These are phyloP conservation scores for Puccinia horiana DNA, from an alignment of 1,284 basidiomycete species.

Conservation along the genomic window DNA sequence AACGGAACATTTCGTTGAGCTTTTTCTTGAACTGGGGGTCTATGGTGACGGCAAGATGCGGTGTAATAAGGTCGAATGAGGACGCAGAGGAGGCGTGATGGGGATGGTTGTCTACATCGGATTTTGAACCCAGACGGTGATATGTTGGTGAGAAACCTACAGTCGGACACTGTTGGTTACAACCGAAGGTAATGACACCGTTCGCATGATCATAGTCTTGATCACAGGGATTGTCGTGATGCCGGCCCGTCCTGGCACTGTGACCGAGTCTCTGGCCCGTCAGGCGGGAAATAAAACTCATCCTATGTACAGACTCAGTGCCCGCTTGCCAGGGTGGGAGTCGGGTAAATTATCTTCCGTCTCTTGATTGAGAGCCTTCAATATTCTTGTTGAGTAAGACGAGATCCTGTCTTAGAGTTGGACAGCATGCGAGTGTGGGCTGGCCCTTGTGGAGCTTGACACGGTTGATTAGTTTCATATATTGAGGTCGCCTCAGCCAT, in stretches of 20 bases:
- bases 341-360: neutral
- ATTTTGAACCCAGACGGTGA: constrained; percentile 11
- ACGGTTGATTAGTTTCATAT: too few species aligned
- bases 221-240: constrained; percentile 2
- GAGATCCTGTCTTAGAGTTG: neutral
- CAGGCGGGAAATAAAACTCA: neutral
- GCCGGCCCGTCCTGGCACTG: neutral
- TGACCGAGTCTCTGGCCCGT: neutral
- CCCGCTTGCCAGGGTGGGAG: neutral
- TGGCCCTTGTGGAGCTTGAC: neutral
- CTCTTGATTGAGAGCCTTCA: too few species aligned
- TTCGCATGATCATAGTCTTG: neutral
- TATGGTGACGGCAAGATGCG: neutral
- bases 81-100: neutral
- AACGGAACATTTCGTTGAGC: constrained; percentile 3
- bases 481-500: neutral
- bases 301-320: too few species aligned
- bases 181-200: neutral
- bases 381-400: neutral
- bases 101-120: neutral
- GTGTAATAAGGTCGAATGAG: neutral
- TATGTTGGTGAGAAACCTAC: constrained; percentile 19
- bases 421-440: neutral
- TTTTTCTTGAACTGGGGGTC: constrained; percentile 1
- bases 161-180: constrained; percentile 17